These are phyloP conservation scores for Aureobasidium pullulans DNA, from an alignment of 2,329 filamentous ascomycete species.

Conservation along the genomic window DNA sequence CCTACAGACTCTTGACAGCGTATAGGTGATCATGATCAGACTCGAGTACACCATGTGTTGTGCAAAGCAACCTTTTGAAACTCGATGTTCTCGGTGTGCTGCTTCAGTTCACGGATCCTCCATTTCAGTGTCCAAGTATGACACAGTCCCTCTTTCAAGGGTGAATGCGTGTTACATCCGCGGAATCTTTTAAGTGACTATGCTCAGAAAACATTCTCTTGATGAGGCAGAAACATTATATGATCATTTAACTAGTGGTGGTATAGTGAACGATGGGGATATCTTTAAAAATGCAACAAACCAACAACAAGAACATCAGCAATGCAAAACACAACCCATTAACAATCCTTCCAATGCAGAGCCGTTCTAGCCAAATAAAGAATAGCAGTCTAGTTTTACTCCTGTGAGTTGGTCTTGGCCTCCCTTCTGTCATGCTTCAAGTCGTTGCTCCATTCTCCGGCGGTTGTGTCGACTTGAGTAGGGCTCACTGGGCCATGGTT, in stretches of 20 bases:
- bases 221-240: background rate
- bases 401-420: background rate
- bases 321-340: background rate
- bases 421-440: conserved; percentile 3
- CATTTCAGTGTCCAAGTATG: too few species aligned
- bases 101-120: too few species aligned
- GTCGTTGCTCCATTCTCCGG: conserved; percentile 15
- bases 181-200: background rate
- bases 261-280: background rate
- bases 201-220: background rate
- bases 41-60: too few species aligned
- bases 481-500: conserved; percentile 12
- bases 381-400: background rate
- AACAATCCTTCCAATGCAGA: background rate
- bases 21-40: too few species aligned
- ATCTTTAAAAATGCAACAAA: background rate
- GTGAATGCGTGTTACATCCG: too few species aligned
- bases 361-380: background rate
- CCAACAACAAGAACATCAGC: background rate
- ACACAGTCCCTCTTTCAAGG: too few species aligned
- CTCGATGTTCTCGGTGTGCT: too few species aligned
- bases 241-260: background rate
- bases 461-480: conserved; percentile 16
- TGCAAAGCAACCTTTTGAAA: too few species aligned
- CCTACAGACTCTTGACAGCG: too few species aligned